Evolutionary conservation across 75 land plant genomes (phyloP).

Genomic region (Picea sitchensis): DNA sequence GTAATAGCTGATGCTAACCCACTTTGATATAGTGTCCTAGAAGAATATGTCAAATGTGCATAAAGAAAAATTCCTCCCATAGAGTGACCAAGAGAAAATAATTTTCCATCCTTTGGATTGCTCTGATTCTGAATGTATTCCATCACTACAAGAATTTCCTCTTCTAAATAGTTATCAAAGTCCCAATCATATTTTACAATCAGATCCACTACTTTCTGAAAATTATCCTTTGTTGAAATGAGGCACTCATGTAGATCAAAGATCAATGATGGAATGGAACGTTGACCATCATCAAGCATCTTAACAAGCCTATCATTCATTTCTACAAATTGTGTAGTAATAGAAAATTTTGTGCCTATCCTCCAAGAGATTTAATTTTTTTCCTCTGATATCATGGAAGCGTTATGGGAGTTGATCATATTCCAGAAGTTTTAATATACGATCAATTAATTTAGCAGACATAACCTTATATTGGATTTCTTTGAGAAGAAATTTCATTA

Average conservation of each 20-base stretch:
- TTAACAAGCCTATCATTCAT: constrained; percentile 64
- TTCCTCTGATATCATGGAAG: constrained; percentile 68
- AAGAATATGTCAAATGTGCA: constrained; percentile 29
- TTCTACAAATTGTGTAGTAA: neutral
- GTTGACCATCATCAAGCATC: constrained; percentile 79
- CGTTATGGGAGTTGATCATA: constrained; percentile 60
- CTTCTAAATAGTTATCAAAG: too few relatives aligned
- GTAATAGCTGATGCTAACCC: constrained; percentile 73
- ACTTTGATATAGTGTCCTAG: neutral
- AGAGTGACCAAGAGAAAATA: too few relatives aligned
- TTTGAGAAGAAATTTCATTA: constrained; percentile 59
- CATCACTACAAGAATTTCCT: constrained; percentile 44
- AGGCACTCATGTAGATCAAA: constrained; percentile 74
- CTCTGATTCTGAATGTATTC: constrained; percentile 62
- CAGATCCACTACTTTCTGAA: constrained; percentile 82
- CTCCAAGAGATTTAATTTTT: constrained; percentile 59
- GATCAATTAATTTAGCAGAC: constrained; percentile 63
- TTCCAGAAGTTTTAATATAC: constrained; percentile 12
- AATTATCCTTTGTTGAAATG: constrained; percentile 73
- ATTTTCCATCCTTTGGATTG: constrained; percentile 4
- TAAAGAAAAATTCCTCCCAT: too few relatives aligned
- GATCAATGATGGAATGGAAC: constrained; percentile 75
- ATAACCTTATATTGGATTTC: constrained; percentile 67
- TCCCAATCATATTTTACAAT: too few relatives aligned
- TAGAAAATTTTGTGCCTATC: constrained; percentile 53